Evolutionary conservation across 164 flowering plant genomes (phyloP), one percentile per base, ranked within the genome.

Genomic region (Vitis rupestris): DNA sequence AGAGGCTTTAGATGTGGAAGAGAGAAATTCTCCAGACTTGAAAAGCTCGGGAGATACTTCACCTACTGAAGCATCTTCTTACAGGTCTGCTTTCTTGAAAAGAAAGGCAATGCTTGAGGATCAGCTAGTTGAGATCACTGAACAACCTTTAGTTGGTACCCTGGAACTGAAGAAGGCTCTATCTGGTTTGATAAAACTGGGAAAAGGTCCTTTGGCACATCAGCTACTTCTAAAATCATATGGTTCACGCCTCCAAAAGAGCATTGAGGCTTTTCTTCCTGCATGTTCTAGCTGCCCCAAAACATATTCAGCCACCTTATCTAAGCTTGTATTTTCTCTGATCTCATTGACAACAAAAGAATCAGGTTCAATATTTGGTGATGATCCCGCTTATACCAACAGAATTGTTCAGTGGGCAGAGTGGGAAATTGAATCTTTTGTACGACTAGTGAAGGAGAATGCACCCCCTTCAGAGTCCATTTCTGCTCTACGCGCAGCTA

Each of bases 381-480:
- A 93, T 59, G 73, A 86, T 82, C 92, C 97, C 56, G 68, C 78
- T 59, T 93, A 87, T 72, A 86, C 87, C 65, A 89, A 87, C 66
- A 83, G 81, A 78, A 72, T 90, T 72, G 91, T 90, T 80, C 98
- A 90, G 58, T 95, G 99, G 99, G 95, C 96, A 65, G 99, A 95
- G 82, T 84, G 98, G 84, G 87, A 90, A 74, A 80, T 93, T 65
- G 98, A 95, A 81, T 93, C 78, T 61, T 83, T 93, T 79, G 88
- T 91, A 55, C 80, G 89, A 63, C 67, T 95, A 75, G 96, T 91
- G 76, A 93, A 90, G 84, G 97, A 90, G 72, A 82, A 95, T 78
- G 90, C 94, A 54, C 93, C 98, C 12, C 70, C 89, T 53, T 79
- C 93, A 56, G 99, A 93, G 71, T 85, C 81, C 37, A 70, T 84